Evolutionary conservation across 805 yeast species (phyloP).

Genomic region (Saccharomycopsis fermentans): DNA sequence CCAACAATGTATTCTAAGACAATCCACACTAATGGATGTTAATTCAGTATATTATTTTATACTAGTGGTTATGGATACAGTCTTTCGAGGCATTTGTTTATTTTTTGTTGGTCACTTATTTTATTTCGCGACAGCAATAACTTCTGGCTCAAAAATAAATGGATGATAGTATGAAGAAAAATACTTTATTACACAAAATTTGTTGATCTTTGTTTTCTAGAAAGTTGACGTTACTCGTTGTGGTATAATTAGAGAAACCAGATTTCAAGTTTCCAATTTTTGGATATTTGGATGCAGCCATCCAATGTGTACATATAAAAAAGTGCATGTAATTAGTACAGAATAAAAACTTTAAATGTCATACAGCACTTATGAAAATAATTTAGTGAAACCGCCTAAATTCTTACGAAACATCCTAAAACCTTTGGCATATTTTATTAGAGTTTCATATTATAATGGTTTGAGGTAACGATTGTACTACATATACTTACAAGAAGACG

Average conservation of each 20-base stretch:
- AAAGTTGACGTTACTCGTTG: conserved; percentile 8
- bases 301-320: neutral
- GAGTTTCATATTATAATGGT: neutral
- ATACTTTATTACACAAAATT: neutral
- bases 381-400: neutral
- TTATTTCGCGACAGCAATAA: neutral
- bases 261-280: neutral
- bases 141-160: neutral
- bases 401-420: neutral
- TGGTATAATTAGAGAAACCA: neutral
- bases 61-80: neutral
- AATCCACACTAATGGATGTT: neutral
- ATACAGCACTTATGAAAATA: neutral
- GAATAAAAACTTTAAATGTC: neutral
- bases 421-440: neutral
- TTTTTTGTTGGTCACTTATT: neutral
- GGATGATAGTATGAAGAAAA: neutral
- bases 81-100: neutral
- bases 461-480: neutral
- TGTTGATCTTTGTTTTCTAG: neutral
- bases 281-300: neutral
- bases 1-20: too few species aligned
- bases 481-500: neutral
- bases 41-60: neutral
- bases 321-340: neutral